Conservation (phyloP, 257 asterid genomes). For the Coffea eugenioides region DNA sequence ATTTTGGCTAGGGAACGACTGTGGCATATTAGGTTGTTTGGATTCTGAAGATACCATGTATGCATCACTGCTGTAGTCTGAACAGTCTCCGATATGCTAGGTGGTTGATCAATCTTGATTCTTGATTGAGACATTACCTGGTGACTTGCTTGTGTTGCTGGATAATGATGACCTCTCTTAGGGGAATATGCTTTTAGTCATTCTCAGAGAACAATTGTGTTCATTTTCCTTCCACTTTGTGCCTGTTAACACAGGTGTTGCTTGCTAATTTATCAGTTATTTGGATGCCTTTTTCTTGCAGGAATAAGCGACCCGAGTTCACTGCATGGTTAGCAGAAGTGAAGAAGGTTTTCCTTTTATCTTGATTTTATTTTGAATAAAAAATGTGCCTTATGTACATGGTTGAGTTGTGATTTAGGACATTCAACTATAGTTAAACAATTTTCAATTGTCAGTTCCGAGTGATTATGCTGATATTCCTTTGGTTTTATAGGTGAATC, state of each 20-base stretch:
- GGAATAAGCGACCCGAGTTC: conserved; percentile 97
- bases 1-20: not conserved
- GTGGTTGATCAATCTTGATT: not conserved
- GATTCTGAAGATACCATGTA: too few species aligned
- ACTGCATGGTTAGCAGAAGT: conserved; percentile 92
- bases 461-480: conserved; percentile 10
- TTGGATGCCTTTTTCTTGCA: conserved; percentile 23
- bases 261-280: not conserved
- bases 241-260: not conserved
- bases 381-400: not conserved
- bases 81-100: not conserved
- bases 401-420: not conserved
- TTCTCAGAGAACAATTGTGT: not conserved
- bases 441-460: conserved; percentile 2
- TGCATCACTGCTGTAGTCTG: not conserved
- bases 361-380: not conserved
- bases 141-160: not conserved
- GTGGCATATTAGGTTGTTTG: not conserved
- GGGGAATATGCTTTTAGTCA: not conserved
- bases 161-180: not conserved
- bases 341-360: conserved; percentile 54
- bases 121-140: not conserved
- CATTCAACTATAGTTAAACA: not conserved
- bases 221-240: too few species aligned
- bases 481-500: conserved; percentile 63